A percentile compares a stretch with the other conserved stretches of the same genome.
Evolutionary conservation across 2,329 filamentous ascomycete genomes (phyloP).

Genomic region (Chrysoporthe puriensis): DNA sequence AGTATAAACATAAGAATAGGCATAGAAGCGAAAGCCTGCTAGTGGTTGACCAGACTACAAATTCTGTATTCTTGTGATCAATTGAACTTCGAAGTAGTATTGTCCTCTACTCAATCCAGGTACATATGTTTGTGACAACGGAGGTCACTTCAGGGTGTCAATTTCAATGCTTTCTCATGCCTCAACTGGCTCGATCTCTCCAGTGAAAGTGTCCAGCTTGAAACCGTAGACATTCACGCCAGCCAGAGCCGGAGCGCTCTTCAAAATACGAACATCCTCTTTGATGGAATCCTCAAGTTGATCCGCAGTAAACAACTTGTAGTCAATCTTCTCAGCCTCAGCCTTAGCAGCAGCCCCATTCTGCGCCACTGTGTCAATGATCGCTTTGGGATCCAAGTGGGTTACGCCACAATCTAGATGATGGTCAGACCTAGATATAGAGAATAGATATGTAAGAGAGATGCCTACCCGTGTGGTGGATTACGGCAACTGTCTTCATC

Average conservation of each 20-base stretch:
- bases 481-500: conserved; percentile 12
- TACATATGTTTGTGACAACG: neutral
- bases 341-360: neutral
- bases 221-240: conserved; percentile 21
- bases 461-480: conserved; percentile 24
- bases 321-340: conserved; percentile 19
- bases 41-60: neutral
- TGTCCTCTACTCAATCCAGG: neutral
- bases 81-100: neutral
- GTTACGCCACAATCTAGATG: conserved; percentile 20
- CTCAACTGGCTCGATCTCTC: conserved; percentile 21
- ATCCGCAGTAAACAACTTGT: conserved; percentile 9
- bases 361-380: conserved; percentile 5
- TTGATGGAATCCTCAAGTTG: conserved; percentile 18
- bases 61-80: neutral
- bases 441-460: too few species aligned
- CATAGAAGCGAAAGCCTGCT: neutral
- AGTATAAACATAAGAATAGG: neutral
- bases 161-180: neutral
- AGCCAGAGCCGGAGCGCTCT: conserved; percentile 8
- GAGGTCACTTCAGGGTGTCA: neutral
- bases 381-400: conserved; percentile 9
- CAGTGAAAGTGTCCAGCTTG: conserved; percentile 25
- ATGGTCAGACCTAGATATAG: neutral
- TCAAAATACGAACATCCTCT: conserved; percentile 20